These are phyloP conservation scores for Astragalus membranaceus DNA, from an alignment of 306 rosid species.

Conservation along the genomic window DNA sequence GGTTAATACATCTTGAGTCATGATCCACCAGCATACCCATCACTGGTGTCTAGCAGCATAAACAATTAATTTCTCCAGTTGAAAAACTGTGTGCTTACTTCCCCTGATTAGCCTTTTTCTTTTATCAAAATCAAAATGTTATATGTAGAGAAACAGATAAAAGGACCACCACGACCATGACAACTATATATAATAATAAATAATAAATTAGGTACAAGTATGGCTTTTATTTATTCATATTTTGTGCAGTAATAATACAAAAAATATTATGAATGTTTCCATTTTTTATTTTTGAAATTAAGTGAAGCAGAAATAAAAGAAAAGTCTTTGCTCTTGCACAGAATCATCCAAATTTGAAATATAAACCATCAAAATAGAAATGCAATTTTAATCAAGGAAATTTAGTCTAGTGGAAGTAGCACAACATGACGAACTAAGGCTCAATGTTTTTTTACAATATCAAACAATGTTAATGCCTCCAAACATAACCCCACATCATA, in stretches of 20 bases:
- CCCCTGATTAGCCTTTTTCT: neutral
- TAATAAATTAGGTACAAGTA: neutral
- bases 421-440: too few relatives aligned
- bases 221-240: neutral
- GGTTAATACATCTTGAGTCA: slow-evolving; percentile 24
- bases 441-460: too few relatives aligned
- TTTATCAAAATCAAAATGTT: neutral
- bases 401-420: too few relatives aligned
- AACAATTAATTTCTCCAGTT: neutral
- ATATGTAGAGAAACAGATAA: neutral
- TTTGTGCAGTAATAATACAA: neutral
- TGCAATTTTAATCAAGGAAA: too few relatives aligned
- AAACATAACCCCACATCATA: neutral
- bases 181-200: neutral
- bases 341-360: neutral
- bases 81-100: slow-evolving; percentile 25
- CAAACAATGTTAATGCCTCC: neutral
- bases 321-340: neutral
- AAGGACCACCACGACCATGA: neutral
- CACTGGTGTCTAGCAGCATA: neutral
- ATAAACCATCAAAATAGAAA: too few relatives aligned
- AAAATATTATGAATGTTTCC: neutral
- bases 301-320: neutral
- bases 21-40: slow-evolving; percentile 9
- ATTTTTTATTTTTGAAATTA: neutral